These are phyloP conservation scores for Glycine latifolia DNA, from an alignment of 306 rosid genomes.

Conservation along the genomic window DNA sequence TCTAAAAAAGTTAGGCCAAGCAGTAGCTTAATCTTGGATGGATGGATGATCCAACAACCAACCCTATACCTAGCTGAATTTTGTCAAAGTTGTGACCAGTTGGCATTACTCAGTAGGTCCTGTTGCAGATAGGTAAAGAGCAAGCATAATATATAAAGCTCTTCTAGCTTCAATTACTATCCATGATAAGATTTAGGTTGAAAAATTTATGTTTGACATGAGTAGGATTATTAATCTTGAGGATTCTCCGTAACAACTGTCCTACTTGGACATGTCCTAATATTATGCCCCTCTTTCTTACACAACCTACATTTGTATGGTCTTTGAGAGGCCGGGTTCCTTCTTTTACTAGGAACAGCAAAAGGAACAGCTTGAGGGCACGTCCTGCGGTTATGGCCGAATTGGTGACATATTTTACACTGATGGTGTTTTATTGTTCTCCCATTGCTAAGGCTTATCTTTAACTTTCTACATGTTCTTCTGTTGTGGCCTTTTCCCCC, in stretches of 20 bases:
- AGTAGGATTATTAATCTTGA: slow-evolving; percentile 41
- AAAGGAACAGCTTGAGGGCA: slow-evolving; percentile 53
- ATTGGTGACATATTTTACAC: slow-evolving; percentile 65
- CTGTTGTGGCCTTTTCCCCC: slow-evolving; percentile 88
- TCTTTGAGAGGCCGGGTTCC: slow-evolving; percentile 36
- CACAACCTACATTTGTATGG: slow-evolving; percentile 69
- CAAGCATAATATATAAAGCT: slow-evolving; percentile 12
- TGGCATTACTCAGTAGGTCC: not conserved
- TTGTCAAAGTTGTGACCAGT: not conserved
- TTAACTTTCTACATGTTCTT: slow-evolving; percentile 72
- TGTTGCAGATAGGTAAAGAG: slow-evolving; percentile 30
- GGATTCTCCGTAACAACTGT: slow-evolving; percentile 39
- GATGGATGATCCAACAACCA: slow-evolving; percentile 6
- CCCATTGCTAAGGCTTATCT: slow-evolving; percentile 44
- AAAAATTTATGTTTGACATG: slow-evolving; percentile 19
- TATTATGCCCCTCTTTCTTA: slow-evolving; percentile 69
- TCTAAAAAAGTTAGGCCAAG: not conserved
- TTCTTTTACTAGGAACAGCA: slow-evolving; percentile 33
- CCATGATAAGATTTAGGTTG: slow-evolving; percentile 3
- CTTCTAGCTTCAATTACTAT: not conserved
- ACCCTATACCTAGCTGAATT: not conserved
- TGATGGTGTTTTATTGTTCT: slow-evolving; percentile 47
- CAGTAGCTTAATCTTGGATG: not conserved
- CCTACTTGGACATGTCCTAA: slow-evolving; percentile 75
- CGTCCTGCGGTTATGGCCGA: slow-evolving; percentile 74